Evolutionary conservation across 208 protist genomes (phyloP).

Genomic region (Tritrichomonas musculus): DNA sequence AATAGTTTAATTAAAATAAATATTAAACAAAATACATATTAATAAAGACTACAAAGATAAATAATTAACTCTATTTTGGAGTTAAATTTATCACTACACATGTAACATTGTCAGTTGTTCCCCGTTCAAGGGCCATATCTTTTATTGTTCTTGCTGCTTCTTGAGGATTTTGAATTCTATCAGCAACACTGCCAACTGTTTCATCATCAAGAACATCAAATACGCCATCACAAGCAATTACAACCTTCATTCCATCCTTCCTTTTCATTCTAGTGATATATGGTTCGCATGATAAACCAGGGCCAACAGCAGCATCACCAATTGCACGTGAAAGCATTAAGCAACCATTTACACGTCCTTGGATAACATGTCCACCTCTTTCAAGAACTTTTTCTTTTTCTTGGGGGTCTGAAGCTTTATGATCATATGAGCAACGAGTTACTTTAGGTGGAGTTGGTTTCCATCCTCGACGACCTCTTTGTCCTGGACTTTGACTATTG

Average conservation of each 20-base stretch:
- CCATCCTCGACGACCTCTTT: too few species aligned
- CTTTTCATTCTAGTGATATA: neutral
- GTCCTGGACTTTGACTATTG: too few species aligned
- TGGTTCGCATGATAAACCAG: neutral
- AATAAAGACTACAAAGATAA: too few species aligned
- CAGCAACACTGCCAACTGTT: neutral
- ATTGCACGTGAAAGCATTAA: neutral
- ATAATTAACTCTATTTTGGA: too few species aligned
- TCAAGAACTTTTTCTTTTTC: neutral
- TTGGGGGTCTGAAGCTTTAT: neutral
- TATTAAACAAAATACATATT: too few species aligned
- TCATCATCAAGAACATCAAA: neutral
- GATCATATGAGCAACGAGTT: neutral
- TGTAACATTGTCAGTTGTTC: neutral
- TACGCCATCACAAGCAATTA: conserved; percentile 9
- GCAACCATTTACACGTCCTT: neutral
- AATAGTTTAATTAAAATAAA: too few species aligned
- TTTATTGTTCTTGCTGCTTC: neutral
- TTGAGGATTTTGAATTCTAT: neutral
- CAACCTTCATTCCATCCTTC: neutral
- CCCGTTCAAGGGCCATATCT: neutral
- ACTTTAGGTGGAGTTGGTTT: too few species aligned
- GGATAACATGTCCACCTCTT: neutral
- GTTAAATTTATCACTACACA: neutral
- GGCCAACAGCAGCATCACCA: neutral